Conservation (phyloP, 345 rosid genomes). For the Rubroshorea leprosula region DNA sequence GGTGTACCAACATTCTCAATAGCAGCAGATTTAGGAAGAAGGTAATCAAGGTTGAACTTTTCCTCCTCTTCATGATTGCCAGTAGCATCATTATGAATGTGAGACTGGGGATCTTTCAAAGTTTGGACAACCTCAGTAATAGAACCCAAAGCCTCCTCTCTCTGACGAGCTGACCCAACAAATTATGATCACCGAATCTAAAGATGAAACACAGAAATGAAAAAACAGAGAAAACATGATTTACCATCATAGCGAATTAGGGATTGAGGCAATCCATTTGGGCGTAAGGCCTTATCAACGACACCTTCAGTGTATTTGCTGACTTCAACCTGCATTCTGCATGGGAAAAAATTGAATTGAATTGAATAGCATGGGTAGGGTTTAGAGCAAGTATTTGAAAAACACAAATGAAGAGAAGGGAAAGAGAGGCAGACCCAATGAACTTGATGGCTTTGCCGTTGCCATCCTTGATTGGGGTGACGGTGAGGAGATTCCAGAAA, state of each 20-base stretch:
- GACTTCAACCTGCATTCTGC: conserved; percentile 98
- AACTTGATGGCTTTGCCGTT: conserved; percentile 75
- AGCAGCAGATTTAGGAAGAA: conserved; percentile 34
- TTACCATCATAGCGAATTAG: conserved; percentile 89
- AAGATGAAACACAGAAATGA: background rate
- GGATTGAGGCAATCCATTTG: conserved; percentile 82
- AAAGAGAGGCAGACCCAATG: conserved; percentile 52
- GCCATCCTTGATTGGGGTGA: conserved; percentile 87
- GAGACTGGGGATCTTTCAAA: conserved; percentile 53
- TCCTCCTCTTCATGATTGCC: conserved; percentile 25
- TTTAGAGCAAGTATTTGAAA: background rate
- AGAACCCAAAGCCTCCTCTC: conserved; percentile 70
- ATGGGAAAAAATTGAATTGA: background rate
- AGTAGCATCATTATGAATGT: conserved; percentile 28
- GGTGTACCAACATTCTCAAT: conserved; percentile 27
- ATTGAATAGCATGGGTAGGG: background rate
- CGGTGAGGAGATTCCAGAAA: conserved; percentile 95
- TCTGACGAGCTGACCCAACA: conserved; percentile 65
- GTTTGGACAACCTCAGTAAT: conserved; percentile 89
- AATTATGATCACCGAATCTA: background rate
- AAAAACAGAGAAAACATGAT: conserved; percentile 1
- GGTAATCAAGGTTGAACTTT: conserved; percentile 31
- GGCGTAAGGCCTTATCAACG: conserved; percentile 64
- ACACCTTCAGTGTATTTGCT: conserved; percentile 94
- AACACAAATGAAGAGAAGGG: background rate